These are phyloP conservation scores for Papiliotrema laurentii DNA, from an alignment of 1,284 basidiomycete species.

Conservation along the genomic window DNA sequence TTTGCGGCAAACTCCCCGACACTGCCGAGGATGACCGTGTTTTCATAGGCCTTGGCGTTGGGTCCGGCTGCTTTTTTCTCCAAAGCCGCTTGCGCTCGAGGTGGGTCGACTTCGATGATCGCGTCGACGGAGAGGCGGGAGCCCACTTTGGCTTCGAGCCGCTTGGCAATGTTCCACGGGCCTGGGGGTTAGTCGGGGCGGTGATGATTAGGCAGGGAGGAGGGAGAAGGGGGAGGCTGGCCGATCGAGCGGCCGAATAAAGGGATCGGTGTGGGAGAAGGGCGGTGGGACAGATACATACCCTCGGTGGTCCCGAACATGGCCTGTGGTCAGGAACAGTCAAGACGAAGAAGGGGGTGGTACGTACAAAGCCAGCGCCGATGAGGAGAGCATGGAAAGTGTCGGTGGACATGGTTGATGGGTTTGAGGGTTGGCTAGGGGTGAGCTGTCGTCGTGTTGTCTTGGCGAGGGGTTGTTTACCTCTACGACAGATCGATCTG, in stretches of 20 bases:
- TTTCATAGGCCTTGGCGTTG: conserved; percentile 84
- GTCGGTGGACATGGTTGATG: not conserved
- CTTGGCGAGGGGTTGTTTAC: too few relatives aligned
- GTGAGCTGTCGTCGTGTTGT: too few relatives aligned
- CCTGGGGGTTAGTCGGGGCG: conserved; percentile 15
- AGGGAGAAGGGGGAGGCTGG: not conserved
- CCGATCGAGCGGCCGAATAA: not conserved
- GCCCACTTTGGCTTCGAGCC: conserved; percentile 64
- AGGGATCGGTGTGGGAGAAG: too few relatives aligned
- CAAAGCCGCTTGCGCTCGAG: conserved; percentile 72
- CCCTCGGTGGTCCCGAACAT: conserved; percentile 46
- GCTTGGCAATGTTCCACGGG: conserved; percentile 39
- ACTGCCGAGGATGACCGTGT: conserved; percentile 75
- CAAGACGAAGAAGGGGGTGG: not conserved
- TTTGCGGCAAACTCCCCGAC: conserved; percentile 59
- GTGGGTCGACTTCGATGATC: conserved; percentile 79
- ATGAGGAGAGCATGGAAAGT: conserved; percentile 30
- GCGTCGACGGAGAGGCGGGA: conserved; percentile 88
- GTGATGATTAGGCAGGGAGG: not conserved
- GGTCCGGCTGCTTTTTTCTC: conserved; percentile 75
- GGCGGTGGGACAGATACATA: conserved; percentile 5
- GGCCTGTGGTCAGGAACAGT: conserved; percentile 18
- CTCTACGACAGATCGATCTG: too few relatives aligned
- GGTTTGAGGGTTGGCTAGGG: too few relatives aligned
- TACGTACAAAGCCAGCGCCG: conserved; percentile 38